Base-by-base conservation (phyloP, 257 asterid species). In the Hygrophila difformis region DNA sequence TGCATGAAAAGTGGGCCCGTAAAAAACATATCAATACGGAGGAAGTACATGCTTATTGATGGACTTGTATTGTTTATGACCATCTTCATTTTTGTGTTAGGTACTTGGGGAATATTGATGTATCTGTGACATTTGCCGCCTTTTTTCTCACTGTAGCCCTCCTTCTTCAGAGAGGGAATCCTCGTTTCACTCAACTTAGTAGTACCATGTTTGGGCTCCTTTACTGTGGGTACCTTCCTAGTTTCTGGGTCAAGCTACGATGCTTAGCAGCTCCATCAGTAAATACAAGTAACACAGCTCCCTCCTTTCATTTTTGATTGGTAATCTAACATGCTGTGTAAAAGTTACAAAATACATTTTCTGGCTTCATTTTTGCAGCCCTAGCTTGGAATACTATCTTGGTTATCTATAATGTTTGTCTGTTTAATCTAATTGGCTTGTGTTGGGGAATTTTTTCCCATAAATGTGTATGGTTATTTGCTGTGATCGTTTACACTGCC, bases 171-270 rank as follows among this genome's bases (percentile, higher is more conserved):
- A 78, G 81, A 68, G 81, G 83, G 50, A 74, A 74, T 71, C 99
- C 99, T 47, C 93, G 95, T 59, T 91, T 91, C 68, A 59, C 97
- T 62, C 94, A 91, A 64, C 94, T 91, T 56, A 80, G 93, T 56
- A 87, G 93, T 70, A 65, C 95, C 60, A 80, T 91, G 83, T 91
- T 91, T 73, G 99, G 95, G 57, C 85, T 91, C 48, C 80, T 91
- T 52, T 91, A 86, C 57, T 81, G 95, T 58, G 99, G 99, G 47
- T 91, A 80, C 76, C 99, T 91, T 64, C 99, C 99, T 57, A 80
- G 93, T 68, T 91, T 91, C 69, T 91, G 99, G 99, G 84, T 91
- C 58, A 91, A 86, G 79, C 75, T 91, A 42, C 79, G 97, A 44
- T 85, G 96, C 64, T 70, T 80, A 61, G 82, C 95, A 35, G 93